A percentile compares a stretch with the other conserved stretches of the same genome.
Conservation (phyloP, 257 asterid genomes). For the Przewalskia tangutica region DNA sequence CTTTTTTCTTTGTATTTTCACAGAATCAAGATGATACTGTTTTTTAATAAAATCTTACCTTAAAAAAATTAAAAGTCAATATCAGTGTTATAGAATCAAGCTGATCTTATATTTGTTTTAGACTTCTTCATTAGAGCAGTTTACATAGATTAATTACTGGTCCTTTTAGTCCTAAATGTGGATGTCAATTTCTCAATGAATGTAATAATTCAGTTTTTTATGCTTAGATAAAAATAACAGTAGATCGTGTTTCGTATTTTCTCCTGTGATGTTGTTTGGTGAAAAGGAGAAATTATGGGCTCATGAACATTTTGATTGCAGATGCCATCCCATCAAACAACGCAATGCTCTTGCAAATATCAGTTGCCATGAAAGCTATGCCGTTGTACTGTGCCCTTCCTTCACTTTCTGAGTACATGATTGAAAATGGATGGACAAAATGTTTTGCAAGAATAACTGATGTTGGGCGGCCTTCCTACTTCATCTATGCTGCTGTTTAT, state of each 20-base stretch:
- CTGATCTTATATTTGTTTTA: background rate
- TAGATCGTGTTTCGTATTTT: background rate
- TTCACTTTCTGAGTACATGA: conserved; percentile 44
- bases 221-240: background rate
- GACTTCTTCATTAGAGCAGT: background rate
- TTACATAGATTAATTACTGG: background rate
- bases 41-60: too few species aligned
- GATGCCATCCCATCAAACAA: conserved; percentile 52
- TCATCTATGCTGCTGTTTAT: conserved; percentile 39
- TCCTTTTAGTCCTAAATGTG: background rate
- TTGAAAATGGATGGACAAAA: conserved; percentile 57
- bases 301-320: conserved; percentile 21
- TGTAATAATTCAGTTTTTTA: background rate
- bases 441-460: conserved; percentile 68
- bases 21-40: too few species aligned
- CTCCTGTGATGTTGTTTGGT: background rate
- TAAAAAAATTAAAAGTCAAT: background rate
- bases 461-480: conserved; percentile 51
- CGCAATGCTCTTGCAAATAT: conserved; percentile 64
- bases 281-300: background rate
- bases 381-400: conserved; percentile 47
- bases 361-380: conserved; percentile 65
- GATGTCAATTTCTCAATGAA: background rate
- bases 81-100: background rate
- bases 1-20: too few species aligned